These are phyloP conservation scores for Psilocybe sp. DNA, from an alignment of 768 basidiomycete genomes.

Conservation along the genomic window DNA sequence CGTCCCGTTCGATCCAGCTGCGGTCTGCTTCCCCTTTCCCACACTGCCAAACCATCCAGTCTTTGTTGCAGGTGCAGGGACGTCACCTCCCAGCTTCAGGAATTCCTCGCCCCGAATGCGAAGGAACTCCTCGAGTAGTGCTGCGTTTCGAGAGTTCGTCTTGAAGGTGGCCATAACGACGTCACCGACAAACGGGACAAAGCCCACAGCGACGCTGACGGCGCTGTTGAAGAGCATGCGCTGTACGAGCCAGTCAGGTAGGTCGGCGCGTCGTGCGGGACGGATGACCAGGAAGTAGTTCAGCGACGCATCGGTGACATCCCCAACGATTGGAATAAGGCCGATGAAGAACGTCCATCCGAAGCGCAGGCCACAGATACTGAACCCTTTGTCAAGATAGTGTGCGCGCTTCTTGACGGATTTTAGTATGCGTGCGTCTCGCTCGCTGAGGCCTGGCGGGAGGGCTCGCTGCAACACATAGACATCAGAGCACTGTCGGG, in stretches of 20 bases:
- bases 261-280: slow-evolving; percentile 73
- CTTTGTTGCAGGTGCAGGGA: too few species aligned
- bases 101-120: slow-evolving; percentile 74
- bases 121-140: slow-evolving; percentile 81
- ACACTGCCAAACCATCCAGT: too few species aligned
- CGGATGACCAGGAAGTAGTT: slow-evolving; percentile 77
- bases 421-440: slow-evolving; percentile 73
- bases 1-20: too few species aligned
- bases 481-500: background rate
- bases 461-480: slow-evolving; percentile 47
- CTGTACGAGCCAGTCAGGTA: slow-evolving; percentile 59
- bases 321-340: slow-evolving; percentile 68
- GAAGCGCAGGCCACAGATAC: slow-evolving; percentile 74
- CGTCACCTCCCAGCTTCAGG: slow-evolving; percentile 21
- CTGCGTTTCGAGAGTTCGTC: slow-evolving; percentile 87
- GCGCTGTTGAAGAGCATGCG: slow-evolving; percentile 80
- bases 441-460: slow-evolving; percentile 73
- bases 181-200: slow-evolving; percentile 75
- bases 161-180: slow-evolving; percentile 75
- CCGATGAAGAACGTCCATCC: slow-evolving; percentile 87
- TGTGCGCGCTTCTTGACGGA: slow-evolving; percentile 77
- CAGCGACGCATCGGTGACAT: slow-evolving; percentile 57
- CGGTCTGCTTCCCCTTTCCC: too few species aligned
- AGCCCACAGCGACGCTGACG: slow-evolving; percentile 61
- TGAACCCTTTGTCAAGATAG: slow-evolving; percentile 86